These are phyloP conservation scores for Neopestalotiopsis rosae DNA, from an alignment of 2,329 filamentous ascomycete species.

Conservation along the genomic window DNA sequence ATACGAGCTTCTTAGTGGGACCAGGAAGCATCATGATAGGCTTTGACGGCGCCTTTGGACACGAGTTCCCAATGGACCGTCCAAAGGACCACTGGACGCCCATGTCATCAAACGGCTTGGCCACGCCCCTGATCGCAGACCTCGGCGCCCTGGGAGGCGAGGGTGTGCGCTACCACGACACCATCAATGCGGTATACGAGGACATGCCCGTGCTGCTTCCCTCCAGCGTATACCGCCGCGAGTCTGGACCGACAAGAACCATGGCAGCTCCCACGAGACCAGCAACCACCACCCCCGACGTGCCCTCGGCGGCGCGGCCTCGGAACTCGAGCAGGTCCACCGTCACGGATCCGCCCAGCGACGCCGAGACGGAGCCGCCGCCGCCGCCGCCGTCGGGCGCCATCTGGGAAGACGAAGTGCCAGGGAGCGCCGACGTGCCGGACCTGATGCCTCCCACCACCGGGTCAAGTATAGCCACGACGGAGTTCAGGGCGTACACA, in stretches of 20 bases:
- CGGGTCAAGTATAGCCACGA: not conserved
- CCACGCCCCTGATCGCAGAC: not conserved
- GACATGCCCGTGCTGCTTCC: not conserved
- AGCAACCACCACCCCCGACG: not conserved
- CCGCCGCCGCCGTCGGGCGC: too few species aligned
- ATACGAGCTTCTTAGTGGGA: not conserved
- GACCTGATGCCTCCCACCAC: not conserved
- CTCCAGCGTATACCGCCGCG: not conserved
- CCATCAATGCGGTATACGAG: not conserved
- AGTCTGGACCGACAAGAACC: not conserved
- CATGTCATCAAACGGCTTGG: not conserved
- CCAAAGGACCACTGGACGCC: not conserved
- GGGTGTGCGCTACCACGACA: not conserved
- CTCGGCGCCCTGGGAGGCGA: not conserved
- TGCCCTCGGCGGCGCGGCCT: not conserved
- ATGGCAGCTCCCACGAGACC: not conserved
- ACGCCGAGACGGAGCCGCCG: not conserved
- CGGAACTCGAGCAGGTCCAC: not conserved
- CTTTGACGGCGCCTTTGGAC: conserved; percentile 1
- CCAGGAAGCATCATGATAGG: conserved; percentile 1
- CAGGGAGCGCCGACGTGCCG: not conserved
- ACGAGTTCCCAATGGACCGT: not conserved
- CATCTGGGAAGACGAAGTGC: conserved; percentile 1
- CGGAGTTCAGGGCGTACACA: not conserved
- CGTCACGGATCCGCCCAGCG: not conserved